Percentiles rank a stretch among this genome's conserved stretches.
Conservation (phyloP, 176 grass and related monocot genomes). For the Carex myosuroides region DNA sequence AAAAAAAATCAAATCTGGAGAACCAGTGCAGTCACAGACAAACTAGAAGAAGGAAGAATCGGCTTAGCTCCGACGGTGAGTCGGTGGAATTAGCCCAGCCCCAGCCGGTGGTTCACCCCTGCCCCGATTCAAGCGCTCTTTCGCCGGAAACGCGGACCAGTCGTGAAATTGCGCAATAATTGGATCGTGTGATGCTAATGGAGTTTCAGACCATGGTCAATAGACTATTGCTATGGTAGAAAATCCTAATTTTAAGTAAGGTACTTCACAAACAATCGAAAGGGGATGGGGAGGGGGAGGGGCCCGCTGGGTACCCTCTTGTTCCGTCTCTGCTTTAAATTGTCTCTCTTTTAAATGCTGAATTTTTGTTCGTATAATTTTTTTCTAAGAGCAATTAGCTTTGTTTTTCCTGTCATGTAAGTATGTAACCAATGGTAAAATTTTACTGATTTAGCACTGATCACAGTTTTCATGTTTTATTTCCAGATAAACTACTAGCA, state of each 20-base stretch:
- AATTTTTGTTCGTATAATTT: not conserved
- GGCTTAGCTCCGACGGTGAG: not conserved
- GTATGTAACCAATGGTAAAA: not conserved
- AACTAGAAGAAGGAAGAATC: not conserved
- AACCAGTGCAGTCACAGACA: not conserved
- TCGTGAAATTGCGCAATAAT: not conserved
- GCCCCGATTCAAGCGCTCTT: not conserved
- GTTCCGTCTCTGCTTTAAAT: not conserved
- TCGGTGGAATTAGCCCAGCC: not conserved
- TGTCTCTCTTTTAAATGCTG: conserved; percentile 1
- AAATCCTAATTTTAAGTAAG: not conserved
- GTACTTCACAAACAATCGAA: not conserved
- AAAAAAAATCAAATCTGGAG: conserved; percentile 4
- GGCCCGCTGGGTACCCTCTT: not conserved
- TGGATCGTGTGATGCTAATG: not conserved
- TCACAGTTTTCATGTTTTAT: not conserved
- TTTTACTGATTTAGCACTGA: not conserved
- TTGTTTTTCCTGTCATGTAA: not conserved
- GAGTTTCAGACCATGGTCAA: not conserved
- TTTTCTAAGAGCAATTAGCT: not conserved
- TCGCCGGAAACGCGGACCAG: not conserved
- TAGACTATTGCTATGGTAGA: not conserved
- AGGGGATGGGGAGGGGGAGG: not conserved
- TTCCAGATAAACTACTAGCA: not conserved
- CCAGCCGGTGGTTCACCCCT: not conserved